Base-by-base conservation (phyloP, 2,329 filamentous ascomycete species). In the Penicillium janthinellum region DNA sequence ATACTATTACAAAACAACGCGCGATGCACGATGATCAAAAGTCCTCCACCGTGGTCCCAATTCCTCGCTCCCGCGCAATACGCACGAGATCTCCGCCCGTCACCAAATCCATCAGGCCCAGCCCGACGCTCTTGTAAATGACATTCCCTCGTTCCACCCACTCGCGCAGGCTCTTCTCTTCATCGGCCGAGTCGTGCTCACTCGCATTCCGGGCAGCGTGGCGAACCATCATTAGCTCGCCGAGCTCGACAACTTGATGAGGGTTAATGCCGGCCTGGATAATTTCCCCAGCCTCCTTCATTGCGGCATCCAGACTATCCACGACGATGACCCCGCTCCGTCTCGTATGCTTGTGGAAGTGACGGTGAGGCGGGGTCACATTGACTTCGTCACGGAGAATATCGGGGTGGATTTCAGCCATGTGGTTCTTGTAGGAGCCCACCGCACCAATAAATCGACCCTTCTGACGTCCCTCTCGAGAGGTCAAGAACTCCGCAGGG, bases 251-350 rank as follows among this genome's bases (percentile, higher is more conserved):
- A 3, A 97, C 83, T 67, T 96, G 89, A 48, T 87, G 83, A 0
- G 90, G 87, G 22, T 82, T 82, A 31, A 97, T 79, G 0, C 87
- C 88, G 0, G 91, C 91, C 65, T 91, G 86, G 10, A 96, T 89
- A 50, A 98, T 81, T 78, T 98, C 94, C 0, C 94, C 94, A 0
- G 93, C 90, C 72, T 96, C 91, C 67, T 88, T 88, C 45, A 96
- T 74, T 48, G 89, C 92, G 0, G 90, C 90, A 31, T 91, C 88
- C 0, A 96, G 81, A 10, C 89, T 93, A 70, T 88, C 84, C 2
- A 87, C 85, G 4, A 88, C 78, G 1, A 89, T 76, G 0, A 88
- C 83, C 0, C 86, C 84, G 4, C 86, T 86, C 57, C 85, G 79
- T 25, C 81, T 73, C 15, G 84, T 80, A 58, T 86, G 82, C 59